Evolutionary conservation across 768 basidiomycete genomes (phyloP).

Genomic region (Xerocomus brunneocitrinus): DNA sequence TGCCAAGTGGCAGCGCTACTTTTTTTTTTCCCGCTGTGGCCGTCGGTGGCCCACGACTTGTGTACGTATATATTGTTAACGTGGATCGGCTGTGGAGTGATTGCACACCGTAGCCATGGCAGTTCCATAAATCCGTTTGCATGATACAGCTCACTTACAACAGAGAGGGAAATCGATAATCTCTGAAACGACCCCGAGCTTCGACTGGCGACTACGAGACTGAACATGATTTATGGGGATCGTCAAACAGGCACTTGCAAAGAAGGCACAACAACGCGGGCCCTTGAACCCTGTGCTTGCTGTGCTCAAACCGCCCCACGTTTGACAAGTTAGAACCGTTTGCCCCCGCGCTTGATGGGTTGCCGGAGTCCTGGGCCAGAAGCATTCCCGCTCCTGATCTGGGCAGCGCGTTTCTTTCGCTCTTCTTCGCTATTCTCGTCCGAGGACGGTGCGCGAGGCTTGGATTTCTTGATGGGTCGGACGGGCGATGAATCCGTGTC

Average conservation of each 20-base stretch:
- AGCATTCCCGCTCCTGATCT: slow-evolving; percentile 37
- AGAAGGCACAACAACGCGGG: neutral
- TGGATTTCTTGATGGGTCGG: slow-evolving; percentile 46
- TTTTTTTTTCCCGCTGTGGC: neutral
- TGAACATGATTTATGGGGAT: neutral
- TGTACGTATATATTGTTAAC: neutral
- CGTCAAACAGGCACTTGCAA: neutral
- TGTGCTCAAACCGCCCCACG: neutral
- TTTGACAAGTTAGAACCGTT: slow-evolving; percentile 43
- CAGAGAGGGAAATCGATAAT: neutral
- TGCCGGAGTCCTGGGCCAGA: slow-evolving; percentile 57
- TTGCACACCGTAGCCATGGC: neutral
- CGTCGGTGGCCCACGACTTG: neutral
- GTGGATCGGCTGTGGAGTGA: neutral
- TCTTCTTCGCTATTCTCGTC: slow-evolving; percentile 61
- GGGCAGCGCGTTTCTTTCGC: slow-evolving; percentile 39
- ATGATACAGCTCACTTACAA: neutral
- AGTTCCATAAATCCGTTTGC: neutral
- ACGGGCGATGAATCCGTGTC: slow-evolving; percentile 54
- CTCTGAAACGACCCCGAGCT: neutral
- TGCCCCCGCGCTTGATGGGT: slow-evolving; percentile 72
- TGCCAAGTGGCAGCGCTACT: neutral
- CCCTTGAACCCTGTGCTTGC: neutral
- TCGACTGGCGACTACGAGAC: neutral
- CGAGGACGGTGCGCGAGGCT: slow-evolving; percentile 36